A percentile compares a stretch with the other conserved stretches of the same genome.
Conservation (phyloP, 129 eudicot species). For the Rutidosis leptorrhynchoides region DNA sequence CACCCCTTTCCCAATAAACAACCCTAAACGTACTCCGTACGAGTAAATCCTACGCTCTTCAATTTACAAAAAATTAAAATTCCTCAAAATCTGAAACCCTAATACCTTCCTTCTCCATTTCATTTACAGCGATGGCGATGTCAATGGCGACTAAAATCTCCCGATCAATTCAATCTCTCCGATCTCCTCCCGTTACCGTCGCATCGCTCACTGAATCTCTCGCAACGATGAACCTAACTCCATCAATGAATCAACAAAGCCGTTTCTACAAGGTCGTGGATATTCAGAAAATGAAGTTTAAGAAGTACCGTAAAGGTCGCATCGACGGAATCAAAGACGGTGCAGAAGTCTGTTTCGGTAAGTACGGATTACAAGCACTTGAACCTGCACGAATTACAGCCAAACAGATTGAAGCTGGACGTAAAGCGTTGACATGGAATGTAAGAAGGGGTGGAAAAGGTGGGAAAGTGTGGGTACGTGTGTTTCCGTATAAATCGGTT, state of each 20-base stretch:
- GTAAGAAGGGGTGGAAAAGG: conserved; percentile 41
- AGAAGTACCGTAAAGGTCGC: conserved; percentile 33
- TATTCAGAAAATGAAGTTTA: conserved; percentile 31
- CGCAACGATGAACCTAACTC: neutral
- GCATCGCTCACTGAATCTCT: conserved; percentile 20
- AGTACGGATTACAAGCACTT: conserved; percentile 35
- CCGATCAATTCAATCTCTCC: conserved; percentile 15
- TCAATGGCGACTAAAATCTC: conserved; percentile 13
- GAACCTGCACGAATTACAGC: conserved; percentile 28
- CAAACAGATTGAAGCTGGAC: conserved; percentile 40
- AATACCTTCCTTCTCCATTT: neutral
- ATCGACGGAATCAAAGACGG: conserved; percentile 34
- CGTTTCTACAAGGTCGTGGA: conserved; percentile 11
- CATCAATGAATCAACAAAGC: neutral
- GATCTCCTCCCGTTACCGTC: conserved; percentile 3
- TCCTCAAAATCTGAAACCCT: conserved; percentile 22
- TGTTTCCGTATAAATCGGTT: conserved; percentile 39
- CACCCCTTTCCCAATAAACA: too few relatives aligned
- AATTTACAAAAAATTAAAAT: neutral
- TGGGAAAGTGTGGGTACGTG: conserved; percentile 40
- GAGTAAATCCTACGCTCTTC: too few relatives aligned
- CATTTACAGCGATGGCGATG: conserved; percentile 10
- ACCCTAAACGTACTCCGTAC: too few relatives aligned
- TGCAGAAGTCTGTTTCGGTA: conserved; percentile 31
- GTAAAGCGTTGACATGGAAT: conserved; percentile 31